Conservation (phyloP, 2,329 filamentous ascomycete species). For the Penicillium sp. region DNA sequence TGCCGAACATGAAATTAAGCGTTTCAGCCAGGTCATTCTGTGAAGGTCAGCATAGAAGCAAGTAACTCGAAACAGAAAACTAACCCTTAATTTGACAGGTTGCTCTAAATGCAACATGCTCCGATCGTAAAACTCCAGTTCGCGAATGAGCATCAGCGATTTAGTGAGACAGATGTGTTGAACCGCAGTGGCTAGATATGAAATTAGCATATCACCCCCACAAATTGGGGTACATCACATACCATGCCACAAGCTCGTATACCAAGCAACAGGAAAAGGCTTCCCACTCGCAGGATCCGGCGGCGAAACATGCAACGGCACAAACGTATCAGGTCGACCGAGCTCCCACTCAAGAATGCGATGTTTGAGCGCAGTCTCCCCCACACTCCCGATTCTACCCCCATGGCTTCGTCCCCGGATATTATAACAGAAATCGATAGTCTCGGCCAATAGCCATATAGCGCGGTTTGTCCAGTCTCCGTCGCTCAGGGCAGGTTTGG, state of each 20-base stretch:
- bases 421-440: slow-evolving; percentile 34
- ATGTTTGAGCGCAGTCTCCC: slow-evolving; percentile 21
- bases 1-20: slow-evolving; percentile 33
- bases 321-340: slow-evolving; percentile 26
- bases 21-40: slow-evolving; percentile 28
- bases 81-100: slow-evolving; percentile 24
- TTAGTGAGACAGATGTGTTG: slow-evolving; percentile 37
- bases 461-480: slow-evolving; percentile 35
- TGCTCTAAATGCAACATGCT: slow-evolving; percentile 13
- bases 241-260: slow-evolving; percentile 34
- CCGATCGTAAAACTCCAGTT: slow-evolving; percentile 17
- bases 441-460: slow-evolving; percentile 35
- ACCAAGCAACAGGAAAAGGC: slow-evolving; percentile 35
- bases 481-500: slow-evolving; percentile 24
- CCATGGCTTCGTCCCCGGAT: slow-evolving; percentile 19
- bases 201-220: not conserved
- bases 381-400: slow-evolving; percentile 13
- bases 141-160: slow-evolving; percentile 28
- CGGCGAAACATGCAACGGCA: slow-evolving; percentile 30
- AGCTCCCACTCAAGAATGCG: slow-evolving; percentile 31
- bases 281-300: slow-evolving; percentile 26
- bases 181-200: slow-evolving; percentile 28
- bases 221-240: not conserved
- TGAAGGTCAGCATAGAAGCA: not conserved
- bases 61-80: not conserved